A percentile compares a stretch with the other conserved stretches of the same genome.
phyloP scores from a whole-genome alignment of 2,329 filamentous ascomycete species.

The Aureobasidium uvarum region DNA sequence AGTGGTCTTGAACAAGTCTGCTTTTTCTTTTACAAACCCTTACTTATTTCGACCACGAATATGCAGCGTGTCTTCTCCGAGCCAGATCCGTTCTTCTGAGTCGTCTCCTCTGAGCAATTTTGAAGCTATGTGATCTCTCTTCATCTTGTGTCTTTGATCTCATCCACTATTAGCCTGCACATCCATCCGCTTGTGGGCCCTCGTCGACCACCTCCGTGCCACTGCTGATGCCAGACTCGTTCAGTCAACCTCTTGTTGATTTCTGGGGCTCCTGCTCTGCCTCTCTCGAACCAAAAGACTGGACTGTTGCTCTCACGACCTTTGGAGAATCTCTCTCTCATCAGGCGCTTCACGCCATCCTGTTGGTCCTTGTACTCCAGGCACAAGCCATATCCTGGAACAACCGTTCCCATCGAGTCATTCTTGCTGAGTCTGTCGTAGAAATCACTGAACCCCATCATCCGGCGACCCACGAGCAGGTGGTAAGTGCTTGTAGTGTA shows the following conservation, averaged over 20 bases:
- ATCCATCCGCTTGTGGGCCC: not conserved
- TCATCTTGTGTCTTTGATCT: not conserved
- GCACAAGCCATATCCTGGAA: no score
- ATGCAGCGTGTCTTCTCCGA: slow-evolving; percentile 9
- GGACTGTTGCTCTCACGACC: not conserved
- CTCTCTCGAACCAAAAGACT: not conserved
- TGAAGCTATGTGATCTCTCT: not conserved
- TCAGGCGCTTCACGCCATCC: not conserved
- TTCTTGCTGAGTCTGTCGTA: not conserved
- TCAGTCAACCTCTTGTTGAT: not conserved
- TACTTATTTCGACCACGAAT: slow-evolving; percentile 11
- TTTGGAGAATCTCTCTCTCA: not conserved
- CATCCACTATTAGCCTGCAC: not conserved
- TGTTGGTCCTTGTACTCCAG: not conserved
- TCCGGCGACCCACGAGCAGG: not conserved
- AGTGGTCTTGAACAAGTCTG: slow-evolving; percentile 10
- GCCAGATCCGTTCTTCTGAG: not conserved
- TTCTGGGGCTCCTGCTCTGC: not conserved
- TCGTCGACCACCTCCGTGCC: not conserved
- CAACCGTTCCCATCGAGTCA: not conserved
- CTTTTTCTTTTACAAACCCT: not conserved
- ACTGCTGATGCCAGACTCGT: not conserved
- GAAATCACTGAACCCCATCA: not conserved
- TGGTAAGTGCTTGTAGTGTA: not conserved
- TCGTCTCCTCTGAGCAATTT: not conserved